Conservation (phyloP, 2,329 filamentous ascomycete species). For the Alternaria triticina region DNA sequence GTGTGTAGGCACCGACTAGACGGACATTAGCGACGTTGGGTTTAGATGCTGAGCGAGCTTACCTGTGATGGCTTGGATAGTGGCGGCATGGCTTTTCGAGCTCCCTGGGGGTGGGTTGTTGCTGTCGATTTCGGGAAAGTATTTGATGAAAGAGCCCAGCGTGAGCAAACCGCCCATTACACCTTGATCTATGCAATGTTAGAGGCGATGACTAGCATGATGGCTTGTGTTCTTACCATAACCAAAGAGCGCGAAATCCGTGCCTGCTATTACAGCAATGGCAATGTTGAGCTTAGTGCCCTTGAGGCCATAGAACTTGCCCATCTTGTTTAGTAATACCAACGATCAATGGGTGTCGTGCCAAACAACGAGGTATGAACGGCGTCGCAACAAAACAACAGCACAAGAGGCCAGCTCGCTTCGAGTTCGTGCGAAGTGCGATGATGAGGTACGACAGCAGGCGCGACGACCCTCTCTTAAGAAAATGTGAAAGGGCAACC, state of each 20-base stretch:
- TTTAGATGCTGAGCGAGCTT: constrained; percentile 7
- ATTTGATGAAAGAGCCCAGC: constrained; percentile 64
- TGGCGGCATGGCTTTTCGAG: constrained; percentile 45
- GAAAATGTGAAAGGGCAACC: neutral
- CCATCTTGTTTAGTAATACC: constrained; percentile 16
- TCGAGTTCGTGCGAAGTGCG: neutral
- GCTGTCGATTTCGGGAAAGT: constrained; percentile 52
- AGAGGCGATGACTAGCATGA: no score
- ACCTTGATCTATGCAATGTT: constrained; percentile 35
- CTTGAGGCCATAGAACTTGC: constrained; percentile 68
- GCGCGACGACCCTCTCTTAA: constrained; percentile 10
- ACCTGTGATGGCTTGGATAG: constrained; percentile 52
- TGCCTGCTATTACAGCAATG: constrained; percentile 73
- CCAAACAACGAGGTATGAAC: neutral
- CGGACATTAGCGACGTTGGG: constrained; percentile 19
- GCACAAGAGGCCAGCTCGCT: neutral
- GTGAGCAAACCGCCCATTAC: constrained; percentile 73
- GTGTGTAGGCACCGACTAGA: constrained; percentile 41
- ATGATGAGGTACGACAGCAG: neutral
- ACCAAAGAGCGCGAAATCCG: constrained; percentile 70
- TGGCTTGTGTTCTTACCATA: constrained; percentile 57
- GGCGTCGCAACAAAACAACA: neutral
- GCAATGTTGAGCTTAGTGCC: constrained; percentile 70
- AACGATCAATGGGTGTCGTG: neutral
- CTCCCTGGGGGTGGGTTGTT: constrained; percentile 42